These are phyloP conservation scores for Ceratocystis diversiconidia DNA, from an alignment of 2,329 filamentous ascomycete genomes.

Conservation along the genomic window DNA sequence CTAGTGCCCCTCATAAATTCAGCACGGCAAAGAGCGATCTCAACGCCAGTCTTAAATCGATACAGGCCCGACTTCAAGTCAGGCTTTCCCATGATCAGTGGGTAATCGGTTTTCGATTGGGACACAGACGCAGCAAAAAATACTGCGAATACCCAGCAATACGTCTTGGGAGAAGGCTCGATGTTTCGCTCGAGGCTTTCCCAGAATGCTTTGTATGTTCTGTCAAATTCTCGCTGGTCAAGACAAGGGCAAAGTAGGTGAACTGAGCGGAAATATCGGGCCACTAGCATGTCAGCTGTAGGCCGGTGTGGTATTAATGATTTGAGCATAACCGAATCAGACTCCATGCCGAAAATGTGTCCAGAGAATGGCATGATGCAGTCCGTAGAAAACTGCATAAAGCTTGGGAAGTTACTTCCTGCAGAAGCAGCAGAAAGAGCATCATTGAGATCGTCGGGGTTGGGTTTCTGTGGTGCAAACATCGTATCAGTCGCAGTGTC, in stretches of 20 bases:
- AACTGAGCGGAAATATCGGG: conserved; percentile 53
- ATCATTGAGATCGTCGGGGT: background rate
- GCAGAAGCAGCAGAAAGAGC: background rate
- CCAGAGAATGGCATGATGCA: conserved; percentile 55
- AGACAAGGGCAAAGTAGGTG: conserved; percentile 55
- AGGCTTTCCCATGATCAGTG: conserved; percentile 25
- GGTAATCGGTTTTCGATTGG: conserved; percentile 43
- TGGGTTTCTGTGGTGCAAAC: background rate
- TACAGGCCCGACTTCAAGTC: conserved; percentile 35
- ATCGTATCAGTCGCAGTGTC: background rate
- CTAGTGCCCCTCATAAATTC: conserved; percentile 54
- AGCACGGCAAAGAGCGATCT: conserved; percentile 52
- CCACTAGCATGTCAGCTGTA: conserved; percentile 46
- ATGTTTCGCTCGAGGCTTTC: conserved; percentile 41
- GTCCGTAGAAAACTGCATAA: conserved; percentile 47
- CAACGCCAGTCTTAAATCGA: conserved; percentile 50
- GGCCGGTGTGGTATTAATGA: conserved; percentile 45
- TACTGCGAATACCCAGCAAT: conserved; percentile 54
- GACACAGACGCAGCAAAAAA: conserved; percentile 57
- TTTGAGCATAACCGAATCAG: conserved; percentile 37
- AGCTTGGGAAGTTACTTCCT: conserved; percentile 30
- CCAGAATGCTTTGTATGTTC: conserved; percentile 53
- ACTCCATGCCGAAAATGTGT: conserved; percentile 47
- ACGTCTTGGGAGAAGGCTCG: conserved; percentile 49
- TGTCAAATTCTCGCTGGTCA: conserved; percentile 53